Evolutionary conservation across 257 asterid species (phyloP), one percentile per base, ranked within the genome.

Genomic region (Gentiana straminea): DNA sequence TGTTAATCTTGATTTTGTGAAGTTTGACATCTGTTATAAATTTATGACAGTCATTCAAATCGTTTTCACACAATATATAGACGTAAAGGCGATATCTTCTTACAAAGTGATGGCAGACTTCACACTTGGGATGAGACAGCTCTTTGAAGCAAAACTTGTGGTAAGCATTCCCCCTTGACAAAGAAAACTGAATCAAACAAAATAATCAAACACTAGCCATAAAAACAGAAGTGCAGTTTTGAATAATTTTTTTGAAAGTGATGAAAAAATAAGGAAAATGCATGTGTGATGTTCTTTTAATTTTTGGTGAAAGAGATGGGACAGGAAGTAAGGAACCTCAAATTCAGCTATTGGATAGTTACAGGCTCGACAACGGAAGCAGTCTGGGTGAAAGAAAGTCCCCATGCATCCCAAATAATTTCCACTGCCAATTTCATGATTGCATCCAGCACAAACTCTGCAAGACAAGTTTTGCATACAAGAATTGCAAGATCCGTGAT

Each of bases 401-500:
- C 97, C 94, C 97, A 88, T 92, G 87, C 94, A 88, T 63, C 99
- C 99, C 59, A 92, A 72, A 65, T 88, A 88, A 68, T 74, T 88
- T 39, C 95, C 94, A 64, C 73, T 67, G 13, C 82, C 94, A 47
- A 92, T 92, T 35, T 79, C 94, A n/a, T 65, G 81, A 58, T 83
- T 75, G 76, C 99, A 92, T 57, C 99, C 94, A 33, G 76, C 84
- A 60, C 99, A 92, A 39, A 64, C 62, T 79, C 94, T 85, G 81
- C 67, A 70, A 68, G 57, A 41, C 46, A 41, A 41, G 46, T 41
- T 1, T 41, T 41, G 9, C 46, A 41, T 41, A 41, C 7, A 41
- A 2, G 9, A 41, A 41, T 41, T 36, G 36, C 41, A 47, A 13
- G 61, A 55, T 9, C 52, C 9, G 35, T 15, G 44, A 55, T 4